phyloP scores from a whole-genome alignment of 164 flowering plant genomes.

The Cinnamomum micranthum region DNA sequence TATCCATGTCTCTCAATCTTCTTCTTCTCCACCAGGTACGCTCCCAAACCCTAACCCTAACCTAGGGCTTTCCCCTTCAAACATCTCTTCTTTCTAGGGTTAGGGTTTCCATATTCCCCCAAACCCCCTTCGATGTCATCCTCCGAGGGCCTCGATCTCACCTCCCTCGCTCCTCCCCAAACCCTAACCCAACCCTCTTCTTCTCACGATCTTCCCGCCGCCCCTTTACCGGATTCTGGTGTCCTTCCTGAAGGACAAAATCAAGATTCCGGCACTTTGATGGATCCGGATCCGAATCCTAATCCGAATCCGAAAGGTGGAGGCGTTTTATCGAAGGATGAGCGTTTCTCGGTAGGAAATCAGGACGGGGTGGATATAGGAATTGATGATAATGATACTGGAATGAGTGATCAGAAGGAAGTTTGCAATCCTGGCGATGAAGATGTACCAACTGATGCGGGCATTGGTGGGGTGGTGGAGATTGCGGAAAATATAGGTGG shows the following conservation, averaged over 20 bases:
- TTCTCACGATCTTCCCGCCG: background rate
- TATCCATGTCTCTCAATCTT: background rate
- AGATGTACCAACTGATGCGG: background rate
- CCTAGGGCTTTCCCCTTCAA: background rate
- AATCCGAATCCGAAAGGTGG: background rate
- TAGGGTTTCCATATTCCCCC: background rate
- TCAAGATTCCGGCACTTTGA: background rate
- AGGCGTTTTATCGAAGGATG: background rate
- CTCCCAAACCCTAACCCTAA: background rate
- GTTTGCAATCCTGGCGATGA: background rate
- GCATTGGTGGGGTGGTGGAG: background rate
- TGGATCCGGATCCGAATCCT: background rate
- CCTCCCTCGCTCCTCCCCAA: background rate
- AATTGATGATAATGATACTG: no score
- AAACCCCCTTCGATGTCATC: background rate
- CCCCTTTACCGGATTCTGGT: background rate
- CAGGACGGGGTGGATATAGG: background rate
- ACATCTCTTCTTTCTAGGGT: background rate
- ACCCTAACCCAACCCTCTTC: background rate
- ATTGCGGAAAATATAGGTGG: background rate
- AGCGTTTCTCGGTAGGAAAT: background rate
- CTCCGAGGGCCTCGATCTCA: background rate
- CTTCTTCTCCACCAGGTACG: background rate
- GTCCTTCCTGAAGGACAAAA: background rate
- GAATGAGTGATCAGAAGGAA: no score